A percentile compares a stretch with the other conserved stretches of the same genome.
These are phyloP conservation scores for Skeletonema menzelii DNA, from an alignment of 108 stramenopile genomes.

Conservation along the genomic window DNA sequence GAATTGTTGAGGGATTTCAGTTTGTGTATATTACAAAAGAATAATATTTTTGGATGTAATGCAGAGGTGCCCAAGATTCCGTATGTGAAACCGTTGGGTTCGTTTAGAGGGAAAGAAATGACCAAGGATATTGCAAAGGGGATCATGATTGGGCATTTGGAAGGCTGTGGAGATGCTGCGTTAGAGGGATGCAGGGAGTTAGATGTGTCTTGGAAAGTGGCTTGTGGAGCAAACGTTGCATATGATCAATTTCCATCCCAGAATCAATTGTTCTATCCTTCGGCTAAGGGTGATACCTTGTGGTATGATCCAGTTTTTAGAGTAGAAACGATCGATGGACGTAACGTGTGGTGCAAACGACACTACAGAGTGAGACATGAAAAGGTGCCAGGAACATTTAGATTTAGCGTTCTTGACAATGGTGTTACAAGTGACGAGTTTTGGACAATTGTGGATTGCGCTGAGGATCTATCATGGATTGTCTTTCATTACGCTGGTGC, in stretches of 20 bases:
- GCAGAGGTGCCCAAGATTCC: constrained; percentile 76
- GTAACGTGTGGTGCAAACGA: constrained; percentile 89
- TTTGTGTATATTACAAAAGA: constrained; percentile 91
- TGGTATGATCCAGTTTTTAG: constrained; percentile 98
- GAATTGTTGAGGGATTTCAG: constrained; percentile 84
- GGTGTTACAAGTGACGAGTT: constrained; percentile 88
- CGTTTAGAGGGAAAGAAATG: constrained; percentile 75
- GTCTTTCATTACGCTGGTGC: constrained; percentile 96
- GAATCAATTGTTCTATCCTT: constrained; percentile 85
- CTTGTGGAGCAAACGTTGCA: constrained; percentile 89
- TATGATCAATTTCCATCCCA: constrained; percentile 96
- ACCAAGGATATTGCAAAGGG: constrained; percentile 60
- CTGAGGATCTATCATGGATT: constrained; percentile 91
- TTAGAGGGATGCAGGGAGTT: constrained; percentile 36
- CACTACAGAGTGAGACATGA: constrained; percentile 81
- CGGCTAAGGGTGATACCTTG: constrained; percentile 52
- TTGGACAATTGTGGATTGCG: constrained; percentile 90
- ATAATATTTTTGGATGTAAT: constrained; percentile 88
- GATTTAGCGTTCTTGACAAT: constrained; percentile 88
- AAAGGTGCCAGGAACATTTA: constrained; percentile 63
- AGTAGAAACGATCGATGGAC: constrained; percentile 92
- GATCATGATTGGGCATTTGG: constrained; percentile 91
- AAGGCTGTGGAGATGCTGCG: constrained; percentile 48
- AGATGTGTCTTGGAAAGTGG: constrained; percentile 92
- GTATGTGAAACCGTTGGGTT: constrained; percentile 54